Percentiles rank a stretch among this genome's conserved stretches.
These are phyloP conservation scores for Cenchrus americanus DNA, from an alignment of 176 grass and related monocot genomes.

Conservation along the genomic window DNA sequence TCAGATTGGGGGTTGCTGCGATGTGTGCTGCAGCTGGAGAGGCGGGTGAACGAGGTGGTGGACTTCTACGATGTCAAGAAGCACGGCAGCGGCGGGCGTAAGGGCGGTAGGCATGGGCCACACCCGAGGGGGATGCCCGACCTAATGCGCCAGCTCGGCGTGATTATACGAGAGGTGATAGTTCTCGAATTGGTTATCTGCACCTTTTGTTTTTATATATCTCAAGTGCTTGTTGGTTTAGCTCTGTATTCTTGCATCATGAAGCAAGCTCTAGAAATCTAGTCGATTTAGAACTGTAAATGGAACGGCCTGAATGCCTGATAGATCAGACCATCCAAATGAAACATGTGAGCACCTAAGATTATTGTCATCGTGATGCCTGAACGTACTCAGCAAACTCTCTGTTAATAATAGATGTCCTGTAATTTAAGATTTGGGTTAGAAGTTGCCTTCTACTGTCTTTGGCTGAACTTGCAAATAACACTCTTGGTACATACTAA, in stretches of 20 bases:
- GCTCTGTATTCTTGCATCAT: background rate
- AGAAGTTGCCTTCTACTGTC: background rate
- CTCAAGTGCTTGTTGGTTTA: background rate
- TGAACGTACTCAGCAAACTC: background rate
- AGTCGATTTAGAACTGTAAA: constrained; percentile 5
- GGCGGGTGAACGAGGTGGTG: constrained; percentile 59
- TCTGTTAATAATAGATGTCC: too few relatives aligned
- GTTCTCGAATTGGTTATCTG: constrained; percentile 17
- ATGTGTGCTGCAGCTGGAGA: constrained; percentile 64
- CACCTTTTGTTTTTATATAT: background rate
- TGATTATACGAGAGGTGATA: constrained; percentile 70
- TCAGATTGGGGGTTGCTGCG: constrained; percentile 8
- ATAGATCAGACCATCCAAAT: background rate
- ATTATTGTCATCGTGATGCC: background rate
- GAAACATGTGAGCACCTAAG: background rate
- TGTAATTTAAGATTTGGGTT: background rate
- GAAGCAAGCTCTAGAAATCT: background rate
- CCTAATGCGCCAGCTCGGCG: constrained; percentile 71
- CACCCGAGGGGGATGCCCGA: constrained; percentile 66
- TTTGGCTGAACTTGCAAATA: background rate
- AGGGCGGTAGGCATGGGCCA: constrained; percentile 43
- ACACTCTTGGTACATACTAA: background rate
- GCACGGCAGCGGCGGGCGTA: constrained; percentile 51
- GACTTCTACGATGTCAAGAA: constrained; percentile 63
- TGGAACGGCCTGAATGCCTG: background rate